Base-by-base conservation (phyloP, 345 rosid genomes). In the Laguncularia racemosa region DNA sequence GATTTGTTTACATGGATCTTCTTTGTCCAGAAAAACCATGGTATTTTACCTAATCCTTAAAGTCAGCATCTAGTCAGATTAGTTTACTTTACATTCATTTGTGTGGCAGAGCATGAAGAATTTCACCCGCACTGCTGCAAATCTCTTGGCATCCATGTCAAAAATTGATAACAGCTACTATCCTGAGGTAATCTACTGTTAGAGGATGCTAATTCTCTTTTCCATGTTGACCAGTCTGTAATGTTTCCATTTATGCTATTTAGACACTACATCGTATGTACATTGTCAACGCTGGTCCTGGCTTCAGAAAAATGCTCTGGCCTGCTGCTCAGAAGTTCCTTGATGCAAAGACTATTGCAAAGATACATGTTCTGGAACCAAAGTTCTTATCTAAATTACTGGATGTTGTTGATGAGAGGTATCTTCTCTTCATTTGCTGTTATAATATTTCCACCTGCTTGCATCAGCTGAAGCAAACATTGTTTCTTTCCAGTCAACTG, bases 251-350 rank as follows among this genome's bases (percentile, higher is more conserved):
- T 16, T 20, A 20, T 58, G 47, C 67, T 59, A 60, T 69, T 53
- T 85, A 93, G 97, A 93, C 99, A 33, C 73, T 93, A 61, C 83
- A 93, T 66, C 71, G 83, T 49, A 85, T 93, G 99, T 89, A 78
- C 68, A 59, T 93, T 64, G 95, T 93, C 60, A 93, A 93, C 68
- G 97, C 99, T 54, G 97, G 97, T 59, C 76, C 97, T 56, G 96
- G 88, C 54, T 93, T 93, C 80, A 93, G 87, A 70, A 87, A 77
- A 73, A 76, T 89, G 95, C 95, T 93, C 66, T 93, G 96, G 99
- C 99, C 97, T 69, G 90, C 95, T 48, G 99, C 96, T 9, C 99
- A 93, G 71, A 93, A 89, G 57, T 79, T 87, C 78, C 92, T 93
- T 53, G 99, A 93, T 65, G 67, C 80, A 71, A 87, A 81, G 74